Evolutionary conservation across 768 basidiomycete genomes (phyloP).

Genomic region (Suillus ampliporus): DNA sequence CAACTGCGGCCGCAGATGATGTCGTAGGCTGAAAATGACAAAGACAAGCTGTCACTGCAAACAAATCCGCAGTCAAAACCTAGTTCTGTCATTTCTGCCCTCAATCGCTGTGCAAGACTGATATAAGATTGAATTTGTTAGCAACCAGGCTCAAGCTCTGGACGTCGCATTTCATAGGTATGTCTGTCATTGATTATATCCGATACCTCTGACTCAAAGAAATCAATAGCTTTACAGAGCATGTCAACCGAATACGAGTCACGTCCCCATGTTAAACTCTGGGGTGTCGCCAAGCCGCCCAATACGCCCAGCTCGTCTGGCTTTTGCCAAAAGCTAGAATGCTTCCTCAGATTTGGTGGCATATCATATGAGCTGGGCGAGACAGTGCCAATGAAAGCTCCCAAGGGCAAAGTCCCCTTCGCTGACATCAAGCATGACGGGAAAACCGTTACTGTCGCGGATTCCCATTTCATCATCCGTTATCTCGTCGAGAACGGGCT

Average conservation of each 20-base stretch:
- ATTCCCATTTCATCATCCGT: constrained; percentile 41
- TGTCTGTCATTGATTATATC: neutral
- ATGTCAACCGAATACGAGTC: neutral
- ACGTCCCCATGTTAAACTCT: constrained; percentile 28
- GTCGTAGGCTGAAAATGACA: neutral
- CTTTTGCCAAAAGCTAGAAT: constrained; percentile 41
- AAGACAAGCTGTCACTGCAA: neutral
- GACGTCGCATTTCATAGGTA: neutral
- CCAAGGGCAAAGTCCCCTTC: constrained; percentile 41
- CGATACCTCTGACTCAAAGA: too few relatives aligned
- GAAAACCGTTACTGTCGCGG: constrained; percentile 27
- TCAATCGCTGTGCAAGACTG: neutral
- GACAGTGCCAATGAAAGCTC: constrained; percentile 30
- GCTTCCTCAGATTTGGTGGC: constrained; percentile 33
- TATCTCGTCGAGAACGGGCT: constrained; percentile 34
- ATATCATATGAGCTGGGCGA: constrained; percentile 34
- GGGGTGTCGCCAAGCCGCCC: constrained; percentile 29
- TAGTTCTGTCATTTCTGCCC: too few relatives aligned
- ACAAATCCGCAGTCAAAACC: neutral
- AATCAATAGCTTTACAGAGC: neutral
- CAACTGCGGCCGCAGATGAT: too few relatives aligned
- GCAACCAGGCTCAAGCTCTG: neutral
- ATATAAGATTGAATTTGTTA: neutral
- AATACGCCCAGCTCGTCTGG: constrained; percentile 32
- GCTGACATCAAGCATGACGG: constrained; percentile 33